Evolutionary conservation across 2,329 filamentous ascomycete species (phyloP).

Genomic region (Alternaria alternata): DNA sequence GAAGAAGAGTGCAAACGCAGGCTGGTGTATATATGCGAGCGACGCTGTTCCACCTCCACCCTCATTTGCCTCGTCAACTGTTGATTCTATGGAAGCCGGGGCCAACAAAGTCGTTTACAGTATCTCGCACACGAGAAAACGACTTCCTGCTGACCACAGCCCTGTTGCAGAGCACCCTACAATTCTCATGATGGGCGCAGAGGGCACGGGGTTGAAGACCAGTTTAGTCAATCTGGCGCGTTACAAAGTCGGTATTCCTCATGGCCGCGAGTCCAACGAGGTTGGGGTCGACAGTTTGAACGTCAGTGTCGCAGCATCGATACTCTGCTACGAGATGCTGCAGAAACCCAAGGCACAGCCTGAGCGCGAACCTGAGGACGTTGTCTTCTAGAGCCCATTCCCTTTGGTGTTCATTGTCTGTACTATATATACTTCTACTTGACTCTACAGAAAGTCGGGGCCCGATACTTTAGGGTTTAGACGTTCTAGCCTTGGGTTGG

Average conservation of each 20-base stretch:
- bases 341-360: conserved; percentile 44
- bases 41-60: conserved; percentile 48
- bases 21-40: conserved; percentile 86
- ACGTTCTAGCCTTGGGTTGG: conserved; percentile 1
- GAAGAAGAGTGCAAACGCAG: conserved; percentile 68
- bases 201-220: conserved; percentile 39
- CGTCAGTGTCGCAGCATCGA: conserved; percentile 84
- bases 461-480: neutral
- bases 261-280: conserved; percentile 57
- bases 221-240: conserved; percentile 66
- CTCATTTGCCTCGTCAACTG: neutral
- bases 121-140: conserved; percentile 29
- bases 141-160: conserved; percentile 29
- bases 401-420: neutral
- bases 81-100: conserved; percentile 30
- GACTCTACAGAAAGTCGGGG: neutral
- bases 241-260: conserved; percentile 68
- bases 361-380: conserved; percentile 20
- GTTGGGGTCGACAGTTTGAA: conserved; percentile 86
- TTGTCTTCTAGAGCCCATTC: conserved; percentile 31
- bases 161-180: conserved; percentile 64
- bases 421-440: conserved; percentile 5
- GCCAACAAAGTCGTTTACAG: conserved; percentile 35
- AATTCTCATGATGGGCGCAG: conserved; percentile 72
- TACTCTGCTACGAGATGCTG: conserved; percentile 77